These are phyloP conservation scores for Diaporthe nobilis DNA, from an alignment of 2,329 filamentous ascomycete genomes.

Conservation along the genomic window DNA sequence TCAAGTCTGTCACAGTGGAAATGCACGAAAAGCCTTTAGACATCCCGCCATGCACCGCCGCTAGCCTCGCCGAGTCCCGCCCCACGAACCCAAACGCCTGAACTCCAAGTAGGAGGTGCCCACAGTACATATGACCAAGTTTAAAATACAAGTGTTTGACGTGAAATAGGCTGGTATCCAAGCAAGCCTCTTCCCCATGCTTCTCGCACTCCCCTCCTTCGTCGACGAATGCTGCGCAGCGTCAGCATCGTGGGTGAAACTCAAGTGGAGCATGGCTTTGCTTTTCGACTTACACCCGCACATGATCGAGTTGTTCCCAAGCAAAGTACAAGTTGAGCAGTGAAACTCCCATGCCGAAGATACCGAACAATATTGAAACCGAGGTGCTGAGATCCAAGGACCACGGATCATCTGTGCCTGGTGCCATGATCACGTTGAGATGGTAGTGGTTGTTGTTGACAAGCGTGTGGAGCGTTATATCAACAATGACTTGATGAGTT, in stretches of 20 bases:
- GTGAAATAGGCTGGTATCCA: not conserved
- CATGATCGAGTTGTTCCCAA: constrained; percentile 22
- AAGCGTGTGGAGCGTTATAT: not conserved
- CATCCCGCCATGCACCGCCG: not conserved
- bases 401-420: not conserved
- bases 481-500: not conserved
- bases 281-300: not conserved
- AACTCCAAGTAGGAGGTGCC: not conserved
- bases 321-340: constrained; percentile 2
- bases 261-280: not conserved
- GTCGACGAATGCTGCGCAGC: not conserved
- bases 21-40: not conserved
- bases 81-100: not conserved
- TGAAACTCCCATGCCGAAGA: not conserved
- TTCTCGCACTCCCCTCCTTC: not conserved
- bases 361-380: not conserved
- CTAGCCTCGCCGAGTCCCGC: too few relatives aligned
- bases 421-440: not conserved
- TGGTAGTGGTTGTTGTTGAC: not conserved
- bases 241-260: not conserved
- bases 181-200: not conserved
- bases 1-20: too few relatives aligned
- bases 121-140: not conserved
- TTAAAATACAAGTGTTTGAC: not conserved
- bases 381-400: constrained; percentile 14